Conservation (phyloP, 1,139 yeast genomes). For the Kodamaea sp. region DNA sequence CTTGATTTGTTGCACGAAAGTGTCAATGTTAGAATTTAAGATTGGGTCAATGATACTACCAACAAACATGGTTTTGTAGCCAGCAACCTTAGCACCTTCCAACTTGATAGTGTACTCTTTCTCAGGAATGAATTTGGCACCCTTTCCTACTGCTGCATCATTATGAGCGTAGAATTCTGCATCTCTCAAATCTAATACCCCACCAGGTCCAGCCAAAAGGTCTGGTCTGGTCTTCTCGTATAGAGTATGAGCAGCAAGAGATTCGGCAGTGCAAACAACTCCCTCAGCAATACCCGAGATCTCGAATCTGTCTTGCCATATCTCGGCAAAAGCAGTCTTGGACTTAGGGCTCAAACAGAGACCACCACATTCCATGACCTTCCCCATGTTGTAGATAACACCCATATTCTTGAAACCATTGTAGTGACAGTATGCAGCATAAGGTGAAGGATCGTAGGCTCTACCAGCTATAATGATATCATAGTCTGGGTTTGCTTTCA, state of each 20-base stretch:
- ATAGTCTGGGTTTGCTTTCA: not conserved
- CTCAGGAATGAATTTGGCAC: not conserved
- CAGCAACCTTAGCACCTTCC: not conserved
- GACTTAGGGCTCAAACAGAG: not conserved
- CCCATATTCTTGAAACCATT: not conserved
- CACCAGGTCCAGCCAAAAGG: not conserved
- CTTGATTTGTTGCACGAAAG: not conserved
- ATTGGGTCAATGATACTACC: not conserved
- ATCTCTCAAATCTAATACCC: not conserved
- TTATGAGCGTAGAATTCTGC: not conserved
- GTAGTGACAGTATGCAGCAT: not conserved
- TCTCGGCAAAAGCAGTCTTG: not conserved
- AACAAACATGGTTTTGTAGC: not conserved
- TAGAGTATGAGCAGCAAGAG: not conserved
- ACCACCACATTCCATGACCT: not conserved
- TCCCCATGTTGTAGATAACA: not conserved
- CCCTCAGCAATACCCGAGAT: not conserved
- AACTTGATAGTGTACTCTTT: not conserved
- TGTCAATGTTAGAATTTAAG: not conserved
- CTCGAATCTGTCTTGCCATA: not conserved
- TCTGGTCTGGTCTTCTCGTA: not conserved
- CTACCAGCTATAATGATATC: not conserved
- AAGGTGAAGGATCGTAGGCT: not conserved
- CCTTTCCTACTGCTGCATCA: not conserved
- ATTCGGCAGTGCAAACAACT: not conserved